Evolutionary conservation across 1,139 yeast species (phyloP), one percentile per base, ranked within the genome.

Genomic region (Lodderomyces orthopsilosis): DNA sequence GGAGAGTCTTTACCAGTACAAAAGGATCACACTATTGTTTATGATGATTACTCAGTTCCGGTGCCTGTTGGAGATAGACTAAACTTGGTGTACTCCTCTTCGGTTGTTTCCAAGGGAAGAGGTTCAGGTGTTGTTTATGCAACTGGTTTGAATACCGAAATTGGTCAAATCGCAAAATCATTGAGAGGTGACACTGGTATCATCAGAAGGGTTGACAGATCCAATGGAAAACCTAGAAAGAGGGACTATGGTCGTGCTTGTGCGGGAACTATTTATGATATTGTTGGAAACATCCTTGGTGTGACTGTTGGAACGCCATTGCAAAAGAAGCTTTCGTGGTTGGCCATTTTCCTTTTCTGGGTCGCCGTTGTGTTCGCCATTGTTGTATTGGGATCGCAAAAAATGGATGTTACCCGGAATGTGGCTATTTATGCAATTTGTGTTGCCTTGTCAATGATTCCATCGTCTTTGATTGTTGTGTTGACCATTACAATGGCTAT

Each of bases 401-500:
- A 75, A 52, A 80, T 86, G 65, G 57, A 64, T 30, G 93, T 85
- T 26, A 78, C 76, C 47, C 75, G 70, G 44, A 85, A 85, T 51
- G 93, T 86, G 27, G 93, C 91, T 21, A 82, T 85, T 43, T 86
- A 86, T 57, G 94, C 95, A n/a, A 83, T 86, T 55, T 85, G 90
- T 63, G 89, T 83, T 43, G 94, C 93, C 1, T 70, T 85, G 41
- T 81, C 93, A 2, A 85, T 85, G 93, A 85, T 85, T 54, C 95
- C 94, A 2, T 86, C 91, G 2, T 81, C 93, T 0, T 73, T 86
- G 54, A 83, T 85, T 46, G 94, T 85, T 32, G 94, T 86, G 18
- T 74, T 86, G 47, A 85, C 94, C n/a, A 85, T 86, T 49, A 85
- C 94, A 4, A 85, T 86, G 93, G 91, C 94, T 6, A 83, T 85